These are phyloP conservation scores for Termitomyces sp. DNA, from an alignment of 768 basidiomycete species.

Conservation along the genomic window DNA sequence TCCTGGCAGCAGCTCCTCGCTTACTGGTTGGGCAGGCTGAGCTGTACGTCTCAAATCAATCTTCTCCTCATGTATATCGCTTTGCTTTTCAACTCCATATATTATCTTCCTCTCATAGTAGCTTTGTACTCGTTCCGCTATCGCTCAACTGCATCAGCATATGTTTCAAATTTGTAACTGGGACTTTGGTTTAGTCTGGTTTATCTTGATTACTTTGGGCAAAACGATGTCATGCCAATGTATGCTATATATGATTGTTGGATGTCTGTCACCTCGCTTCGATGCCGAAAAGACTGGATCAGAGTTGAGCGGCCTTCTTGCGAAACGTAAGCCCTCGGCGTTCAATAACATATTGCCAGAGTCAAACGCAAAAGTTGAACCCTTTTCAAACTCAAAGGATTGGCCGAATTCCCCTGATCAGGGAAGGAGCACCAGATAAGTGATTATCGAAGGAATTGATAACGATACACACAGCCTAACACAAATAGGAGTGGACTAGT, in stretches of 20 bases:
- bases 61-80: not conserved
- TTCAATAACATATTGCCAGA: not conserved
- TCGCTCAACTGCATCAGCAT: not conserved
- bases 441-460: not conserved
- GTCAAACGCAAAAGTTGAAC: not conserved
- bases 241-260: too few relatives aligned
- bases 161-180: not conserved
- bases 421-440: not conserved
- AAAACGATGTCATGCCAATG: not conserved
- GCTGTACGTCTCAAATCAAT: conserved; percentile 13
- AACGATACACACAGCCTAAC: not conserved
- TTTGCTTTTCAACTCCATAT: not conserved
- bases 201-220: not conserved
- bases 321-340: not conserved
- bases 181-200: not conserved
- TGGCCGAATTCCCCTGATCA: not conserved
- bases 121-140: not conserved
- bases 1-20: conserved; percentile 32
- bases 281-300: not conserved
- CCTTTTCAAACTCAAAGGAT: not conserved
- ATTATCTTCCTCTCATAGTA: not conserved
- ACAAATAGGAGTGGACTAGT: not conserved
- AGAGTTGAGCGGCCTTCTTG: not conserved
- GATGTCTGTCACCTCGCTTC: too few relatives aligned
- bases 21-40: conserved; percentile 49